Percentiles rank a stretch among this genome's conserved stretches.
Evolutionary conservation across 768 basidiomycete species (phyloP).

Genomic region (Cubamyces sp.): DNA sequence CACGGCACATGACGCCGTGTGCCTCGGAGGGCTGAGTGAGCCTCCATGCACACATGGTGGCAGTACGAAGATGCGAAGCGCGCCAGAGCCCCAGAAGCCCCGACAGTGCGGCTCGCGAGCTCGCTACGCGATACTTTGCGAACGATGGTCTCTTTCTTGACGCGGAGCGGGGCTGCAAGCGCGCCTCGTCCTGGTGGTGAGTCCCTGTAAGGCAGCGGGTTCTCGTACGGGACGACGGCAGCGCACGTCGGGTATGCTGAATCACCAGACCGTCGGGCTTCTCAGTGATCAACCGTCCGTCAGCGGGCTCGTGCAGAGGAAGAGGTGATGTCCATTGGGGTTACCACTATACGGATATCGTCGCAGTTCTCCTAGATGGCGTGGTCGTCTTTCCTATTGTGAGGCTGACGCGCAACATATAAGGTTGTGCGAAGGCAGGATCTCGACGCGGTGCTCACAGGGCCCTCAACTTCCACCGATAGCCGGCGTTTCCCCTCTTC

Average conservation of each 20-base stretch:
- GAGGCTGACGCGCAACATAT: neutral
- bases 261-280: too few relatives aligned
- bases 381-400: too few relatives aligned
- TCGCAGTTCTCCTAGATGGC: too few relatives aligned
- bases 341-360: too few relatives aligned
- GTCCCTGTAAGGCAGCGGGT: neutral
- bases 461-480: neutral
- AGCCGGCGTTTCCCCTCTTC: too few relatives aligned
- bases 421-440: neutral
- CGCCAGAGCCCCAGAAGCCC: too few relatives aligned
- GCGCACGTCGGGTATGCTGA: neutral
- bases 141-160: neutral
- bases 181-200: neutral
- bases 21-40: constrained; percentile 15
- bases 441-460: neutral
- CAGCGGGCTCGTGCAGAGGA: too few relatives aligned
- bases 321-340: too few relatives aligned
- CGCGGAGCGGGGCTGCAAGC: neutral
- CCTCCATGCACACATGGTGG: neutral
- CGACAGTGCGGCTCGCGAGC: neutral
- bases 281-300: too few relatives aligned
- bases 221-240: neutral
- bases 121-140: neutral
- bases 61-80: neutral
- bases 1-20: constrained; percentile 8